Conservation (phyloP, 441 rosid genomes). For the Populus hybrid region DNA sequence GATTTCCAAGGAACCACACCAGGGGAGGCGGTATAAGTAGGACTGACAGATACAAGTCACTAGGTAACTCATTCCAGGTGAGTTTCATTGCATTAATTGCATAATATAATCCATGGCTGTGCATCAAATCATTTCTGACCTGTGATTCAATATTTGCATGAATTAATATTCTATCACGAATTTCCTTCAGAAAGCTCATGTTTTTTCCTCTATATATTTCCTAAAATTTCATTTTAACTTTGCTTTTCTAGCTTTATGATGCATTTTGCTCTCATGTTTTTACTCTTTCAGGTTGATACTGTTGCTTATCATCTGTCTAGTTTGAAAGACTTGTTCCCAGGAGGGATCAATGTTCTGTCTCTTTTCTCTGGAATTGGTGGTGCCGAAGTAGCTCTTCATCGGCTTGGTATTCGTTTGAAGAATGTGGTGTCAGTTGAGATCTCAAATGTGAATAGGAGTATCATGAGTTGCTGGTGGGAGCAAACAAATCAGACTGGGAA, state of each 20-base stretch:
- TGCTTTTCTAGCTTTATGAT: neutral
- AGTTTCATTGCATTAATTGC: neutral
- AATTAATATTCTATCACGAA: neutral
- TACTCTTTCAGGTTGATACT: slow-evolving; percentile 69
- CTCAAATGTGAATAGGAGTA: slow-evolving; percentile 56
- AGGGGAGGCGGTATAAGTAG: slow-evolving; percentile 86
- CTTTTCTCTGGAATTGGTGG: slow-evolving; percentile 98
- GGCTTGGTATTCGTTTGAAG: slow-evolving; percentile 65
- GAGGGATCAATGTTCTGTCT: slow-evolving; percentile 73
- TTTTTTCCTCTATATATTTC: neutral
- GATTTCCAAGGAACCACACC: slow-evolving; percentile 87
- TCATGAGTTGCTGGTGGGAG: slow-evolving; percentile 75
- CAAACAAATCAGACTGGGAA: slow-evolving; percentile 78
- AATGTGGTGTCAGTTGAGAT: slow-evolving; percentile 74
- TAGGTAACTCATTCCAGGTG: slow-evolving; percentile 94
- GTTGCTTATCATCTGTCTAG: slow-evolving; percentile 90
- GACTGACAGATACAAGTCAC: slow-evolving; percentile 74
- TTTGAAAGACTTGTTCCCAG: slow-evolving; percentile 56
- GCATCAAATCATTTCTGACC: neutral
- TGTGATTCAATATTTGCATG: neutral
- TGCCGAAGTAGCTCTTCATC: slow-evolving; percentile 86
- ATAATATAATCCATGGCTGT: neutral
- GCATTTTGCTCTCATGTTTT: neutral
- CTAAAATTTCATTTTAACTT: neutral
- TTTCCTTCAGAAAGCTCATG: neutral